phyloP scores from a whole-genome alignment of 129 eudicot species.

The Mikania micrantha region DNA sequence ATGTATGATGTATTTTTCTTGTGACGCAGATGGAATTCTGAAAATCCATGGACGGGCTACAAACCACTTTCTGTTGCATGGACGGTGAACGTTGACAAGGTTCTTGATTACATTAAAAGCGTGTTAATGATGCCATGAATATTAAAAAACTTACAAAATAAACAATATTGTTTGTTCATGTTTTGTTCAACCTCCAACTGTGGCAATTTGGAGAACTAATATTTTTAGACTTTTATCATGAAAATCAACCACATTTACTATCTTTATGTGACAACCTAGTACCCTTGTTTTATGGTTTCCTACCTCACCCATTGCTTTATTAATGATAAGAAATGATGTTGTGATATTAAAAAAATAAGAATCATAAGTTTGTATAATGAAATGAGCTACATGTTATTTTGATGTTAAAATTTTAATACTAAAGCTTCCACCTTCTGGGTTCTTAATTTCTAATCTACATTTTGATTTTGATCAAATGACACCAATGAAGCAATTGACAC shows the following conservation, averaged over 20 bases:
- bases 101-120: slow-evolving; percentile 38
- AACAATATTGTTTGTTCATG: no score
- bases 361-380: no score
- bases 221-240: neutral
- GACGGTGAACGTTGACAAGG: slow-evolving; percentile 74
- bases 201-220: neutral
- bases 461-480: no score
- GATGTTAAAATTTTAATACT: no score
- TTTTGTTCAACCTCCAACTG: neutral
- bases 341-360: neutral
- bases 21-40: slow-evolving; percentile 67
- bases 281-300: neutral
- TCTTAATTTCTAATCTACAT: no score
- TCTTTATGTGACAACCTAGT: neutral
- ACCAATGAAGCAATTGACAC: no score
- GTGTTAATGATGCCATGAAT: slow-evolving; percentile 51
- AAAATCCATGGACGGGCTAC: slow-evolving; percentile 77
- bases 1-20: neutral
- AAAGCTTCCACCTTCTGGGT: no score
- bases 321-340: neutral
- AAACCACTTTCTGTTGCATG: slow-evolving; percentile 80
- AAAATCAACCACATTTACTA: neutral
- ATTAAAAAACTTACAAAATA: neutral
- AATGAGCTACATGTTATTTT: no score
- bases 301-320: neutral